A percentile compares a stretch with the other conserved stretches of the same genome.
Conservation (phyloP, 495 filamentous ascomycete species). For the Emericellopsis terricola region DNA sequence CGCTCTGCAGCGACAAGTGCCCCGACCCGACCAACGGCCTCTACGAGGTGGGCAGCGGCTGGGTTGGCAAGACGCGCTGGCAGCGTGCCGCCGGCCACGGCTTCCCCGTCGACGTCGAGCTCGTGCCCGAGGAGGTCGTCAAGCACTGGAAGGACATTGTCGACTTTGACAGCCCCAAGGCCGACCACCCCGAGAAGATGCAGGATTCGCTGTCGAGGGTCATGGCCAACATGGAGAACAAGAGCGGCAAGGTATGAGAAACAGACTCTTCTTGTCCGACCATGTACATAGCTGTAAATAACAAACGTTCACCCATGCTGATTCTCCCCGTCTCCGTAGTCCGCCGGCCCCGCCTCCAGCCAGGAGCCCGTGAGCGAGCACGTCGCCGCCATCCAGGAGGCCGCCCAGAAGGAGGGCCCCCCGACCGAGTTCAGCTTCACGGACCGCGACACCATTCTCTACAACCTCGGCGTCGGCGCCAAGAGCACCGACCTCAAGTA, state of each 20-base stretch:
- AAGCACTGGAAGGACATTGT: conserved; percentile 63
- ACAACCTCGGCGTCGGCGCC: conserved; percentile 89
- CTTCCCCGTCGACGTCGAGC: conserved; percentile 75
- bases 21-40: conserved; percentile 76
- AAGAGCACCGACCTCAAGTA: conserved; percentile 79
- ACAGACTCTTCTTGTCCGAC: too few relatives aligned
- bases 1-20: conserved; percentile 74
- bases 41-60: conserved; percentile 94
- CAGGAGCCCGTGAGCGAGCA: too few relatives aligned
- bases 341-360: conserved; percentile 9
- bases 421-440: conserved; percentile 69
- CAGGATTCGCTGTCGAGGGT: conserved; percentile 67
- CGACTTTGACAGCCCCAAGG: conserved; percentile 77
- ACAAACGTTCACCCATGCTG: too few relatives aligned
- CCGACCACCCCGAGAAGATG: conserved; percentile 70
- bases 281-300: too few relatives aligned
- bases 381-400: conserved; percentile 57
- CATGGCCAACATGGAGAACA: conserved; percentile 83
- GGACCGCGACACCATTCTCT: conserved; percentile 80
- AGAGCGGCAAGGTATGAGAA: conserved; percentile 33
- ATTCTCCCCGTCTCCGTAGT: conserved; percentile 5
- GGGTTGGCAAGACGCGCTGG: conserved; percentile 86
- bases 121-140: conserved; percentile 75
- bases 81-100: conserved; percentile 80
- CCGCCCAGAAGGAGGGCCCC: conserved; percentile 48